Evolutionary conservation across 83 land plant genomes (phyloP), one percentile per base, ranked within the genome.

Genomic region (Picea abies): DNA sequence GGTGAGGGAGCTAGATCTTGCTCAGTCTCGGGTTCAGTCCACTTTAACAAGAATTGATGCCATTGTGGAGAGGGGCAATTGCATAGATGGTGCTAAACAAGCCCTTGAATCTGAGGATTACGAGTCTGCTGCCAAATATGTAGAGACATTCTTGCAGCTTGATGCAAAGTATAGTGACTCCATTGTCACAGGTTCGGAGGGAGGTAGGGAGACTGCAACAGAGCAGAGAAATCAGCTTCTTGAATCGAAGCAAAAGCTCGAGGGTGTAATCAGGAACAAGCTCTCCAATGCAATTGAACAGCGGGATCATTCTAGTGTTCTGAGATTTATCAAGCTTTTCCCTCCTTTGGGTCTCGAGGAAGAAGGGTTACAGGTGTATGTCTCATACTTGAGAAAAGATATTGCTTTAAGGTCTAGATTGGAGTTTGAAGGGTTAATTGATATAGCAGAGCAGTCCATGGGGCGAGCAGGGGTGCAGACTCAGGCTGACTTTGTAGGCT

Each of bases 1-100:
- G 86, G 99, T 95, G 69, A 87, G 99, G 49, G 92, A 91, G 82
- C 92, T 97, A 41, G 98, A 97, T 82, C 89, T 88, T 81, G 99
- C 99, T 16, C 99, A 95, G 80, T 93, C 98, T 37, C 85, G 92
- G 26, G 99, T 95, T 44, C 84, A 84, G 37, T 26, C 78, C 68
- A 93, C 96, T 9, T 83, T 93, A 58, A 71, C 87, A 17, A 87
- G 92, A 73, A 89, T 97, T 81, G 93, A 95, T 60, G 99, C 94
- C 85, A 91, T 90, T 73, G 93, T 92, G 73, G 94, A 97, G 67
- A 71, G 95, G 67, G 80, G 77, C 60, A 92, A 84, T 76, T 91
- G 93, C 84, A 85, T 95, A 39, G 99, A 97, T 10, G 93, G 91
- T n/a, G 97, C 90, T 35, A 82, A 84, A 81, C 84, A 89, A 44